phyloP scores from a whole-genome alignment of 345 rosid species.

The Moringa oleifera region DNA sequence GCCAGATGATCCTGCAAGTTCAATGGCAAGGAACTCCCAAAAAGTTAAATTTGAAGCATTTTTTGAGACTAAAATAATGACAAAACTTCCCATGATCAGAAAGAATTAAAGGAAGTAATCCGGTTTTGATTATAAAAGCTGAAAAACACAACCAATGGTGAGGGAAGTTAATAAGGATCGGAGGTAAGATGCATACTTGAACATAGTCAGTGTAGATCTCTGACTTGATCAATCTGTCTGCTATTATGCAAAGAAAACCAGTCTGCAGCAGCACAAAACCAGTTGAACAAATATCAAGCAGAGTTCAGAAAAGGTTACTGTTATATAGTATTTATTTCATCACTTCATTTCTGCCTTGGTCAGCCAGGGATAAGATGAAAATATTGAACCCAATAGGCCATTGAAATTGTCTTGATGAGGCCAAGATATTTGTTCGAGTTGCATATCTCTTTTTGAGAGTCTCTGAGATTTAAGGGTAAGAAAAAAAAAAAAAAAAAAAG shows the following conservation, averaged over 20 bases:
- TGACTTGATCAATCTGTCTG: constrained; percentile 48
- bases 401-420: no score
- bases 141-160: not conserved
- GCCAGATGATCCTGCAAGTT: constrained; percentile 78
- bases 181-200: constrained; percentile 48
- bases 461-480: no score
- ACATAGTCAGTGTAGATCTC: constrained; percentile 70
- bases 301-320: no score
- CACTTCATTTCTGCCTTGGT: no score
- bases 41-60: constrained; percentile 8
- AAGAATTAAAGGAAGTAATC: not conserved
- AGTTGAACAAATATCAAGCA: not conserved
- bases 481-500: no score
- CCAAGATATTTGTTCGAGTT: no score
- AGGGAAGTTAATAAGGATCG: no score
- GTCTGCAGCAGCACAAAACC: constrained; percentile 36
- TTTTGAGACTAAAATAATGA: constrained; percentile 3
- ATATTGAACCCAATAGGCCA: no score
- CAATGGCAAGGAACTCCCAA: no score
- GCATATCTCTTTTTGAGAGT: no score
- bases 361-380: no score
- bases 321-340: no score
- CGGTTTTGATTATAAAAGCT: not conserved
- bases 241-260: constrained; percentile 58
- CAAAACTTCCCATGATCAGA: not conserved